Conservation (phyloP, 148 eudicot genomes). For the Pouteria glomerata region DNA sequence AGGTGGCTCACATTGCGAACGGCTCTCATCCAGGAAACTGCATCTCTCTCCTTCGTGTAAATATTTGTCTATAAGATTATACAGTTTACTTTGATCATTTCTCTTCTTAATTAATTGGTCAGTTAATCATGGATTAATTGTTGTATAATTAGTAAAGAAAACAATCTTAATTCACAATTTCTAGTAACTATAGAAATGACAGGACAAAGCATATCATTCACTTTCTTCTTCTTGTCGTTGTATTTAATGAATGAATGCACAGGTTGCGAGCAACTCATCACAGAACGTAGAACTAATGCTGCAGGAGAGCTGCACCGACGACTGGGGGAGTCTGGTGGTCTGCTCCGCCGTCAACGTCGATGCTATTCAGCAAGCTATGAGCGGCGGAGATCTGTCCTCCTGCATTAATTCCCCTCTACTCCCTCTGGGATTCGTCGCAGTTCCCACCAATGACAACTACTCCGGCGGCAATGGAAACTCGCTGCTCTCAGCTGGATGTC, state of each 20-base stretch:
- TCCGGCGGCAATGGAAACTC: background rate
- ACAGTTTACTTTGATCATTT: too few relatives aligned
- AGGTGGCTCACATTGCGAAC: conserved; percentile 96
- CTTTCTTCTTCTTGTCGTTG: too few relatives aligned
- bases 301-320: conserved; percentile 94
- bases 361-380: conserved; percentile 76
- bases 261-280: conserved; percentile 98
- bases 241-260: conserved; percentile 80
- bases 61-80: conserved; percentile 63
- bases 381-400: conserved; percentile 79
- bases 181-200: too few relatives aligned
- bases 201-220: too few relatives aligned
- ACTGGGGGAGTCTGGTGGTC: conserved; percentile 75
- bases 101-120: too few relatives aligned
- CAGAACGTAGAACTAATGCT: conserved; percentile 88
- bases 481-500: conserved; percentile 45
- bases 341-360: conserved; percentile 84
- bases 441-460: conserved; percentile 28
- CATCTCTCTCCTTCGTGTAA: conserved; percentile 86
- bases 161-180: too few relatives aligned
- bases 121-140: too few relatives aligned
- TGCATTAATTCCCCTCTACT: conserved; percentile 93
- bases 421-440: conserved; percentile 76
- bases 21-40: conserved; percentile 98
- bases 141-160: too few relatives aligned